Evolutionary conservation across 73 alveolate species (phyloP).

Genomic region (Blepharisma stoltei): DNA sequence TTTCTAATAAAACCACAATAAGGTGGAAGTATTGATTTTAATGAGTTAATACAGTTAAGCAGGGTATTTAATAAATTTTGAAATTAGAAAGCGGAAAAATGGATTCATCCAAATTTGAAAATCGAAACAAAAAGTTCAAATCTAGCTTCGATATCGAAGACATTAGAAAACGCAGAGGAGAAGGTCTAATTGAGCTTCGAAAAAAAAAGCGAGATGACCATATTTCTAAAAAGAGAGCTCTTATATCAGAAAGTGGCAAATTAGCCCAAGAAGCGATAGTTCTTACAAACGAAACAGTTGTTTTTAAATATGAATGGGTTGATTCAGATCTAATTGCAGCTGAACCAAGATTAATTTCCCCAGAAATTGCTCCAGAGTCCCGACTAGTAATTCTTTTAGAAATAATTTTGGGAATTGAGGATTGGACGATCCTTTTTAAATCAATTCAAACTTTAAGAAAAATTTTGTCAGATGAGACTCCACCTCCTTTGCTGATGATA

Average conservation of each 20-base stretch:
- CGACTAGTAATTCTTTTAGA: neutral
- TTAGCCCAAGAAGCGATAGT: neutral
- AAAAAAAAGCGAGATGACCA: neutral
- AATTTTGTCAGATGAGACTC: conserved; percentile 71
- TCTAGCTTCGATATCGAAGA: neutral
- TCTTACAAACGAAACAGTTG: neutral
- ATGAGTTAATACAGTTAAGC: no score
- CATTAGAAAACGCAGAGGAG: neutral
- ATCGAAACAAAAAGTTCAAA: neutral
- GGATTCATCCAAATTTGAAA: no score
- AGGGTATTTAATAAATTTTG: no score
- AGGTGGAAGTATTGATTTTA: no score
- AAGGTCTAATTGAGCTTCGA: conserved; percentile 16
- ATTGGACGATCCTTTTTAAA: neutral
- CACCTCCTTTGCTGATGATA: conserved; percentile 87
- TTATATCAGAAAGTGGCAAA: neutral
- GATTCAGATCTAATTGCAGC: neutral
- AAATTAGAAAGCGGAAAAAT: no score
- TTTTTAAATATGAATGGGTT: neutral
- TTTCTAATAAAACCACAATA: no score
- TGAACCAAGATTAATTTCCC: no score
- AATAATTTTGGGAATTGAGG: neutral
- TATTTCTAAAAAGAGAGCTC: neutral
- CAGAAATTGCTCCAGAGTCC: no score
- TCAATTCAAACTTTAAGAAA: conserved; percentile 80